Base-by-base conservation (phyloP, 2,329 filamentous ascomycete species). In the Arthrobotrys conoides region DNA sequence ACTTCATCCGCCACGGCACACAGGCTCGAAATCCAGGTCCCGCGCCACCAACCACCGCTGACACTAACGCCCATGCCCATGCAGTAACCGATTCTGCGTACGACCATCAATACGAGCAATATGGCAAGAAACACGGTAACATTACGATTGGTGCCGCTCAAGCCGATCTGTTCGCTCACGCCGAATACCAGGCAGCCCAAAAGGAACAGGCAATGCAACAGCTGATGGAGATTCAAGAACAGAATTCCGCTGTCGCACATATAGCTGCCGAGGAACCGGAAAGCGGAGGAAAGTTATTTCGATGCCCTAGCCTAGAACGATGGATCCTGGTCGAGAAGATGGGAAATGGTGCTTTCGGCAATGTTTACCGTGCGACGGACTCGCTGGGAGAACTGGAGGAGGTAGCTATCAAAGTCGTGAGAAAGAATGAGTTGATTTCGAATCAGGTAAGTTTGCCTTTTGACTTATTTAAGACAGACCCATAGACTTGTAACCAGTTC, bases 381-480 rank as follows among this genome's bases (percentile, higher is more conserved):
- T 88, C 85, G 57, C 88, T 90, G 4, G 92, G 92, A 48, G 87
- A 91, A 80, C 89, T 89, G 80, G 90, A 89, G 81, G 91, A 98
- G 84, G 94, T 96, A 38, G 96, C 95, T 82, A 98, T 99, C 88
- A 99, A 99, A 86, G 96, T 99, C 65, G 96, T 99, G 80, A 92
- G 96, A 83, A 98, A 98, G 86, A 98, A 93, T 84, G 96, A 99
- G 86, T 97, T 99, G 93, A 98, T 97, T 86, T 94, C 91, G 81
- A 94, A 92, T 87, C 96, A 98, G 93, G 96, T 99, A 89, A 89
- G 94, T 44, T 14, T n/a, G 36, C 66, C 12, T 22, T 2, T 49
- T 36, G 20, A n/a, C n/a, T n/a, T n/a, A n/a, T n/a, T n/a, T n/a
- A n/a, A n/a, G n/a, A n/a, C n/a, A n/a, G n/a, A n/a, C n/a, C n/a